Percentiles rank a stretch among this genome's conserved stretches.
These are phyloP conservation scores for Chenopodium album DNA, from an alignment of 148 eudicot species.

Conservation along the genomic window DNA sequence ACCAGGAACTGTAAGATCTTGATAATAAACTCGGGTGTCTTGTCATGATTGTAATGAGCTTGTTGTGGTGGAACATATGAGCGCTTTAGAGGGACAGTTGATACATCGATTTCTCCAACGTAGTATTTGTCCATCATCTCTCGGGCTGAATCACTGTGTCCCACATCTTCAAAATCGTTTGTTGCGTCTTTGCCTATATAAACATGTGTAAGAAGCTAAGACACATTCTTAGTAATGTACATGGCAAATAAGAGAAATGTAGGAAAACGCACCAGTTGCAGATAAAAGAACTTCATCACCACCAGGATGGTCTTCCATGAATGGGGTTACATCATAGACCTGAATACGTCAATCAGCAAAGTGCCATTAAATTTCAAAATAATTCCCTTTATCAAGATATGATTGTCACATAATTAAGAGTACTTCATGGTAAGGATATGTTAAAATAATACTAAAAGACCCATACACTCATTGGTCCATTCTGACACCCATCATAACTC, in stretches of 20 bases:
- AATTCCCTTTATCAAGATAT: background rate
- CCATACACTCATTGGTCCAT: background rate
- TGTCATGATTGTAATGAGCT: slow-evolving; percentile 53
- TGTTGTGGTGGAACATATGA: slow-evolving; percentile 48
- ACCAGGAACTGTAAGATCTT: slow-evolving; percentile 72
- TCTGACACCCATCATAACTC: background rate
- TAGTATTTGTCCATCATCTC: slow-evolving; percentile 65
- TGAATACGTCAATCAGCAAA: slow-evolving; percentile 27
- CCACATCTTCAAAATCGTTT: slow-evolving; percentile 78
- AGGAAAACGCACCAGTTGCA: slow-evolving; percentile 58
- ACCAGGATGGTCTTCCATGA: slow-evolving; percentile 98
- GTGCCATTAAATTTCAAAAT: background rate
- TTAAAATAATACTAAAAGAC: background rate
- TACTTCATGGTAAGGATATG: background rate
- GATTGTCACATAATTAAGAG: background rate
- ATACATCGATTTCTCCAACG: slow-evolving; percentile 60
- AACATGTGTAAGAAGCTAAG: background rate
- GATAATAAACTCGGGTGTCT: slow-evolving; percentile 54
- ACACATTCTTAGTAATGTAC: background rate
- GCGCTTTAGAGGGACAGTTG: slow-evolving; percentile 60
- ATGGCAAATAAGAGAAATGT: background rate
- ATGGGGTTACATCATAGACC: slow-evolving; percentile 90
- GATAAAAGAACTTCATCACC: slow-evolving; percentile 91
- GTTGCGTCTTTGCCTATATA: slow-evolving; percentile 82
- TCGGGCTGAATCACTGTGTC: slow-evolving; percentile 75